A percentile compares a stretch with the other conserved stretches of the same genome.
Evolutionary conservation across 768 basidiomycete genomes (phyloP).

Genomic region (Lactifluus volemus): DNA sequence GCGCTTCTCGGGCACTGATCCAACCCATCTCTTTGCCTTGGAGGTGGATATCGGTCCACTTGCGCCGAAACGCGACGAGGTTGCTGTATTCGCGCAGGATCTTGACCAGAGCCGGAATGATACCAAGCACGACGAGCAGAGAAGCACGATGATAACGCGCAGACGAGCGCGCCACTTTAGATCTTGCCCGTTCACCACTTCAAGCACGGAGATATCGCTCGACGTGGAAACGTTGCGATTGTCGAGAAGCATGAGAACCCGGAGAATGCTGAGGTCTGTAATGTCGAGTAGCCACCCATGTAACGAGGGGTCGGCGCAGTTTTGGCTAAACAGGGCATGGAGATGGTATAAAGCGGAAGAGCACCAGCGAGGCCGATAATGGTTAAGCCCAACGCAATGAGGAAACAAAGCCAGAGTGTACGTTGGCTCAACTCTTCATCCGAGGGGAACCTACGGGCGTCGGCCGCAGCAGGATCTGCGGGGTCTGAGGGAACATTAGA

Average conservation of each 20-base stretch:
- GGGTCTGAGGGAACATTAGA: conserved; percentile 49
- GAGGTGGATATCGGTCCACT: conserved; percentile 58
- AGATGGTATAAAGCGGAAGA: conserved; percentile 64
- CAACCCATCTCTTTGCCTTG: conserved; percentile 68
- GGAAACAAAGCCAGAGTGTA: conserved; percentile 55
- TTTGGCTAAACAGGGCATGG: conserved; percentile 57
- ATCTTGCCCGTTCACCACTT: conserved; percentile 28
- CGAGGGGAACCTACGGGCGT: conserved; percentile 57
- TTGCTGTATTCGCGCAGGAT: conserved; percentile 55
- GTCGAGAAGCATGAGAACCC: conserved; percentile 58
- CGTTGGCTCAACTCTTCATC: conserved; percentile 69
- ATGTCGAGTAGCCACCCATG: conserved; percentile 53
- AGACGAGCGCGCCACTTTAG: conserved; percentile 40
- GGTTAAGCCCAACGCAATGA: conserved; percentile 58
- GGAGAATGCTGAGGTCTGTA: conserved; percentile 68
- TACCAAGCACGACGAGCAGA: conserved; percentile 49
- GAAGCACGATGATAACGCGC: conserved; percentile 60
- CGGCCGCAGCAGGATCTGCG: conserved; percentile 39
- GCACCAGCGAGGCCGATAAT: conserved; percentile 61
- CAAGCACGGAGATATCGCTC: conserved; percentile 30
- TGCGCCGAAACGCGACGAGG: conserved; percentile 43
- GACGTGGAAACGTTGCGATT: conserved; percentile 28
- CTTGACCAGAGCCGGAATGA: conserved; percentile 57
- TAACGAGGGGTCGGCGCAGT: conserved; percentile 36
- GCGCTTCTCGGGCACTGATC: conserved; percentile 53